Conservation (phyloP, 78 protist genomes). For the Chrysochromulina parva region DNA sequence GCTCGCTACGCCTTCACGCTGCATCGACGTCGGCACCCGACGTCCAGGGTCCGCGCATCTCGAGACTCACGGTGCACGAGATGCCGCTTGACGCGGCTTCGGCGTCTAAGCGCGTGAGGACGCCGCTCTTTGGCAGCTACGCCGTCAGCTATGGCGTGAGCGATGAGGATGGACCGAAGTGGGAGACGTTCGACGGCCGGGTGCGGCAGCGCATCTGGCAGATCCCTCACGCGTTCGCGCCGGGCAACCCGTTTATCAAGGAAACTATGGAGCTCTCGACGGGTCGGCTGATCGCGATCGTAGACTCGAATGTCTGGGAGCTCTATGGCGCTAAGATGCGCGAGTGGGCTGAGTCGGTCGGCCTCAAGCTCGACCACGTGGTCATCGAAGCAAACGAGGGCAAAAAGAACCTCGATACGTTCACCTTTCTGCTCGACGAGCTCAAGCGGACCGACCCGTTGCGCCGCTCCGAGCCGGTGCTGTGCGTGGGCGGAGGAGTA, state of each 20-base stretch:
- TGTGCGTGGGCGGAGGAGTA: slow-evolving; percentile 11
- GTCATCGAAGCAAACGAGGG: not conserved
- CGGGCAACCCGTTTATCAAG: not conserved
- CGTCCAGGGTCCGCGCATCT: too few relatives aligned
- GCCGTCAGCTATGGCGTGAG: not conserved
- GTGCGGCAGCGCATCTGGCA: not conserved
- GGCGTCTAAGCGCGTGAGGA: not conserved
- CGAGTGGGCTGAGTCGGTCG: not conserved
- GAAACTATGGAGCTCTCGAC: not conserved
- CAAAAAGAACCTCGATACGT: not conserved
- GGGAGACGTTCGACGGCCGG: slow-evolving; percentile 31
- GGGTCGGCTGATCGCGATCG: not conserved
- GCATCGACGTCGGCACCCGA: not conserved
- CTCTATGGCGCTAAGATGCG: not conserved
- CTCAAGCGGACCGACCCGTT: slow-evolving; percentile 11
- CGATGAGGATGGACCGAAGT: not conserved
- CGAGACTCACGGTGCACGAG: not conserved
- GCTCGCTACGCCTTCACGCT: not conserved
- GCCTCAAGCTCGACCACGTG: not conserved
- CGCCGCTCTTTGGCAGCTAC: not conserved
- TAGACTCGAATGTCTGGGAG: not conserved
- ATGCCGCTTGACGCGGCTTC: not conserved
- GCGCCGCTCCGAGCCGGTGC: slow-evolving; percentile 32
- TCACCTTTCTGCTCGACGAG: slow-evolving; percentile 6
- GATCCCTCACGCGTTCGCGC: not conserved